Evolutionary conservation across 2,329 filamentous ascomycete genomes (phyloP).

Genomic region (Alternaria triticina): DNA sequence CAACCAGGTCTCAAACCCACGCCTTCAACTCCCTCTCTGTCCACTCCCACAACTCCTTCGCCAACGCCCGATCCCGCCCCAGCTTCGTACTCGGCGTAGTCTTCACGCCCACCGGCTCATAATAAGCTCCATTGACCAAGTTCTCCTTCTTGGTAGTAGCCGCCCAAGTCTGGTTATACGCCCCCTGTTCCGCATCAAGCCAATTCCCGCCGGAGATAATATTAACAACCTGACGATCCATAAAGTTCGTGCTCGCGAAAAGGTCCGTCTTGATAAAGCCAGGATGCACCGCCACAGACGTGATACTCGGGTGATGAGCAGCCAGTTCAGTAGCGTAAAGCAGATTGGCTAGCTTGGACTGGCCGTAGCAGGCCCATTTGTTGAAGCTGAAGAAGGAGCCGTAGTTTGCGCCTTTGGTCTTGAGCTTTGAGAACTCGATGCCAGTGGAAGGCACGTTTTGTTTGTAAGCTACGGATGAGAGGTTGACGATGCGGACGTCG

Average conservation of each 20-base stretch:
- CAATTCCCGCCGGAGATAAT: neutral
- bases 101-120: slow-evolving; percentile 42
- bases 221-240: slow-evolving; percentile 11
- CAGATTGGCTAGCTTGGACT: slow-evolving; percentile 59
- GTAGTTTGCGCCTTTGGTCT: slow-evolving; percentile 22
- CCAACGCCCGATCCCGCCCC: slow-evolving; percentile 33
- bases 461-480: slow-evolving; percentile 43
- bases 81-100: slow-evolving; percentile 26
- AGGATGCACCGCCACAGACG: slow-evolving; percentile 54
- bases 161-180: slow-evolving; percentile 53
- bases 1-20: neutral
- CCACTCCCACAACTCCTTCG: slow-evolving; percentile 48
- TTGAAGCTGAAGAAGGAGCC: slow-evolving; percentile 33
- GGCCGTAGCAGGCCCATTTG: slow-evolving; percentile 54
- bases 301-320: slow-evolving; percentile 53
- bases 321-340: slow-evolving; percentile 54
- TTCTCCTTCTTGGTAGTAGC: slow-evolving; percentile 41
- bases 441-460: slow-evolving; percentile 30
- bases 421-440: slow-evolving; percentile 37
- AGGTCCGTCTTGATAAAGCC: slow-evolving; percentile 57
- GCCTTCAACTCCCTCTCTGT: slow-evolving; percentile 42
- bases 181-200: slow-evolving; percentile 34
- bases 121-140: slow-evolving; percentile 52
- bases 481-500: slow-evolving; percentile 55
- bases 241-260: slow-evolving; percentile 36